Base-by-base conservation (phyloP, 2,329 filamentous ascomycete genomes). In the Cercospora brassicicola region DNA sequence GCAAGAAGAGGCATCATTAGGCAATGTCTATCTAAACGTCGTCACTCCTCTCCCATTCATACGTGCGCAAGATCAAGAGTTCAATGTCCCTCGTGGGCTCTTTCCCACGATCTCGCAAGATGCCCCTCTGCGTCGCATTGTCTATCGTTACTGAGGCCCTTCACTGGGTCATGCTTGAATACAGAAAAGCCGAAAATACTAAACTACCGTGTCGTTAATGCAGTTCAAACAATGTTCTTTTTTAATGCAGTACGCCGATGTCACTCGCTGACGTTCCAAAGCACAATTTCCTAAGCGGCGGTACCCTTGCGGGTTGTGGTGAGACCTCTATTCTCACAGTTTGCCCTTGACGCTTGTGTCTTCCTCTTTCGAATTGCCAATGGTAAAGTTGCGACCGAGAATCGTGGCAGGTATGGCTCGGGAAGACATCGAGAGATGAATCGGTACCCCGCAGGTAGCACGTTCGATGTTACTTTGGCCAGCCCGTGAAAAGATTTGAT, bases 121-220 rank as follows among this genome's bases (percentile, higher is more conserved):
- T 7, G 23, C 23, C 20, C 28, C 31, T 3, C 28, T 56, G 48
- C 28, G 33, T 39, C 15, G 23, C n/a, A n/a, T 42, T 57, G 20
- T 42, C 48, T 64, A 51, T 33, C 30, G 15, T 60, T 42, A 53
- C 64, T 55, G 15, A 20, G 36, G 33, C 20, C 26, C 15, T 30
- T 11, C 39, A 20, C 53, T 28, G 23, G 28, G 10, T 10, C 18
- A 33, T n/a, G 23, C 5, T 36, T 28, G 11, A 48, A 48, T 53
- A 20, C 36, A 39, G 13, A 51, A 60, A 65, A 60, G 23, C 62
- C 62, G 33, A 68, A 68, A 66, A 33, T 53, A 62, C 59, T 68
- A 65, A 39, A 8, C 63, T 66, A 68, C 67, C 59, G 63, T 64
- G 30, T 59, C 30, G 33, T 48, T 28, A 13, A 42, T 31, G 48